These are phyloP conservation scores for Agaricus blazei DNA, from an alignment of 768 basidiomycete genomes.

Conservation along the genomic window DNA sequence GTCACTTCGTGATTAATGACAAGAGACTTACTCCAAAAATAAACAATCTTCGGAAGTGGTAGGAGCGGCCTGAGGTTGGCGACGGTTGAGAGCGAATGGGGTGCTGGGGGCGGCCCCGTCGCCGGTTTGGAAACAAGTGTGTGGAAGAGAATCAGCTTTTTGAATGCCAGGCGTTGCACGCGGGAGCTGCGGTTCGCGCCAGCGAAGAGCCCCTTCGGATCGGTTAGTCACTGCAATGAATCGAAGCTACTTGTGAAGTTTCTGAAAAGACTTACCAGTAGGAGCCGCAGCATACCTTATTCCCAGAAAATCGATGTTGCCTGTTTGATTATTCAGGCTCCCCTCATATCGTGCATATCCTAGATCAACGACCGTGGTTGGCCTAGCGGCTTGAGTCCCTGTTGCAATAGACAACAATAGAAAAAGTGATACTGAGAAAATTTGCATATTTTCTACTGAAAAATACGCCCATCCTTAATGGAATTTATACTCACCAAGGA, in stretches of 20 bases:
- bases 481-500: no score
- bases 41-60: constrained; percentile 33
- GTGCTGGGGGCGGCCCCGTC: constrained; percentile 3
- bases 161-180: neutral
- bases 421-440: neutral
- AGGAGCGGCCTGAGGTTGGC: constrained; percentile 4
- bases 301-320: constrained; percentile 33
- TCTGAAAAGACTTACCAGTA: constrained; percentile 24
- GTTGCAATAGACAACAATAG: neutral
- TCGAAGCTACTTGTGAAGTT: neutral
- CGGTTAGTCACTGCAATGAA: neutral
- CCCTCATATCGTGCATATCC: constrained; percentile 44
- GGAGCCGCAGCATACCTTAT: constrained; percentile 49
- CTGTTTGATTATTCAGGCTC: constrained; percentile 24
- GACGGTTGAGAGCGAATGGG: constrained; percentile 16
- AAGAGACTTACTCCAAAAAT: constrained; percentile 27
- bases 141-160: neutral
- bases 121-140: constrained; percentile 5
- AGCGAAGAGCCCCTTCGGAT: constrained; percentile 16
- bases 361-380: constrained; percentile 25
- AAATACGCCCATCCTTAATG: no score
- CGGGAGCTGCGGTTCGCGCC: constrained; percentile 18
- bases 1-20: no score
- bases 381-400: neutral
- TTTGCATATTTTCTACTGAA: neutral